Percentiles rank a stretch among this genome's conserved stretches.
phyloP scores from a whole-genome alignment of 75 land plant species.

The Cunninghamia lanceolata region DNA sequence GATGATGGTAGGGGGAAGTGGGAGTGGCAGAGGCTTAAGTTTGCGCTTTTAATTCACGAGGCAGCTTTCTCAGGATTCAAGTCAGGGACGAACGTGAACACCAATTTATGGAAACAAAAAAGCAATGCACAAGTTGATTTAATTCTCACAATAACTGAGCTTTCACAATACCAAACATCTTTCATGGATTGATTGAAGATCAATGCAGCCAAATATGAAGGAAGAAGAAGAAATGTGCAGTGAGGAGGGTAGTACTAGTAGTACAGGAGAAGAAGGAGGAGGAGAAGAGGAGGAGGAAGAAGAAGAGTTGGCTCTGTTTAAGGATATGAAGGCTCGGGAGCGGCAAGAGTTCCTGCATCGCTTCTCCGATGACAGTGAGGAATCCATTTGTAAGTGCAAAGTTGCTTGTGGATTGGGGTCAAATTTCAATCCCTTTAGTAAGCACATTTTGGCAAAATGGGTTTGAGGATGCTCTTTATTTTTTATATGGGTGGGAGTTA shows the following conservation, averaged over 20 bases:
- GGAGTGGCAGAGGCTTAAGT: neutral
- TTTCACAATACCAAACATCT: neutral
- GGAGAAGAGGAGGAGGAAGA: constrained; percentile 32
- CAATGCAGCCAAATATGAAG: constrained; percentile 49
- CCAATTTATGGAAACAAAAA: neutral
- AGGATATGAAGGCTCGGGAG: constrained; percentile 62
- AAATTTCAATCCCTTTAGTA: neutral
- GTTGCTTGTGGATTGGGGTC: neutral
- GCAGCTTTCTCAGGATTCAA: neutral
- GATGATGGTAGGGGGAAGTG: neutral
- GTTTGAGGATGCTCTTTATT: neutral
- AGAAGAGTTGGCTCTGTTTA: constrained; percentile 73
- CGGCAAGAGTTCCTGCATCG: constrained; percentile 21
- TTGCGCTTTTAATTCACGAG: neutral
- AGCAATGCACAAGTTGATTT: neutral
- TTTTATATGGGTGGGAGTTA: neutral
- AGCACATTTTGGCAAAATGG: neutral
- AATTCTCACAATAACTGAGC: neutral
- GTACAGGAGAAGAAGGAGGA: neutral
- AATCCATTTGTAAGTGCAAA: constrained; percentile 43
- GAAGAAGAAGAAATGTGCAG: constrained; percentile 38
- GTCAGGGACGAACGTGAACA: neutral
- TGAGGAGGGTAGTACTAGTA: neutral
- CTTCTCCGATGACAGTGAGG: constrained; percentile 44
- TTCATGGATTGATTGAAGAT: neutral